These are phyloP conservation scores for Fusarium keratoplasticum DNA, from an alignment of 2,329 filamentous ascomycete genomes.

Conservation along the genomic window DNA sequence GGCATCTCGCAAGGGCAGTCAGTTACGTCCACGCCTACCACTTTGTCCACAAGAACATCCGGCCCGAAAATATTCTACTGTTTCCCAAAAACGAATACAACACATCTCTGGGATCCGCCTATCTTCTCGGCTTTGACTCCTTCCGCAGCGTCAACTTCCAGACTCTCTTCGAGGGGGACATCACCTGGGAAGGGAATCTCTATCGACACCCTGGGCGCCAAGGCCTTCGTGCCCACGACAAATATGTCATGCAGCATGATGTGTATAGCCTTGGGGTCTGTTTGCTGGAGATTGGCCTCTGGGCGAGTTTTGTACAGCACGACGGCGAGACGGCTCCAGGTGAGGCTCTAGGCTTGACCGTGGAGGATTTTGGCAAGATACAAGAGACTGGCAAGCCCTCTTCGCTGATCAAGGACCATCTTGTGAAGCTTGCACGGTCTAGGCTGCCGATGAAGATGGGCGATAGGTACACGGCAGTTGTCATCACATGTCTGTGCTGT, in stretches of 20 bases:
- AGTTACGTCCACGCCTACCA: not conserved
- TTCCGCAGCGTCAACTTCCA: not conserved
- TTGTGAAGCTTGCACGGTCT: not conserved
- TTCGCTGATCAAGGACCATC: not conserved
- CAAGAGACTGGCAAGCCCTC: not conserved
- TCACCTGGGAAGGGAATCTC: not conserved
- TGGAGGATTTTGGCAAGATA: not conserved
- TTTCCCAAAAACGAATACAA: not conserved
- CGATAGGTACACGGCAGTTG: conserved; percentile 45
- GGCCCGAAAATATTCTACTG: not conserved
- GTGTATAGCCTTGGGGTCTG: conserved; percentile 67
- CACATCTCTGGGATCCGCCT: not conserved
- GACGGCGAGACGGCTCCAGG: not conserved
- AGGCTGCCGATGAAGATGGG: conserved; percentile 39
- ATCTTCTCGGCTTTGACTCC: not conserved
- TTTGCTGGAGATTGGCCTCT: conserved; percentile 64
- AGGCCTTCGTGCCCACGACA: conserved; percentile 52
- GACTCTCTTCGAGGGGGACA: not conserved
- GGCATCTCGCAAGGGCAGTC: not conserved
- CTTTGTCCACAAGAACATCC: conserved; percentile 1
- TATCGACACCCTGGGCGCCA: conserved; percentile 49
- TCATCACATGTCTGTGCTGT: conserved; percentile 49
- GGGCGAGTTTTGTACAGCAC: conserved; percentile 50
- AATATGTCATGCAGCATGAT: conserved; percentile 65
- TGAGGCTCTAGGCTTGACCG: not conserved